Percentiles rank a stretch among this genome's conserved stretches.
Evolutionary conservation across 1,284 basidiomycete genomes (phyloP).

Genomic region (Cryptococcus wingfieldii): DNA sequence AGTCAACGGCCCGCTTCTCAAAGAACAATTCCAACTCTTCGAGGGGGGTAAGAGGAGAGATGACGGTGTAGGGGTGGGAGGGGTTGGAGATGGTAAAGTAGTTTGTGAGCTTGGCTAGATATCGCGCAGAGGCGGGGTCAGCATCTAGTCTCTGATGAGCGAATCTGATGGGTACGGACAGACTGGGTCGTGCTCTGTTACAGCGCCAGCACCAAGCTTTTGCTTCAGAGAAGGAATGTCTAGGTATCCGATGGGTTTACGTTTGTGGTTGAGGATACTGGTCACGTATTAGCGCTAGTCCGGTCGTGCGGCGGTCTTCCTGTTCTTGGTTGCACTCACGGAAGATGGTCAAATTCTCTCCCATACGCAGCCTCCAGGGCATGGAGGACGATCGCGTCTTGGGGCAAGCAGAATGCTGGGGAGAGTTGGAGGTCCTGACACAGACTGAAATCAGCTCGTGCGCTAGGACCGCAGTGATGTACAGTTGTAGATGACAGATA

Average conservation of each 20-base stretch:
- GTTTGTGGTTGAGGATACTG: slow-evolving; percentile 68
- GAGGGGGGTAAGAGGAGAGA: slow-evolving; percentile 72
- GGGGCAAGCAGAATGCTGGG: slow-evolving; percentile 77
- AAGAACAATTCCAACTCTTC: slow-evolving; percentile 73
- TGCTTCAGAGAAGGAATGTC: slow-evolving; percentile 68
- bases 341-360: slow-evolving; percentile 83
- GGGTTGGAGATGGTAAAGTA: slow-evolving; percentile 64
- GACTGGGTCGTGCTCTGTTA: slow-evolving; percentile 53
- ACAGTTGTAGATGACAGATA: neutral
- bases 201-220: slow-evolving; percentile 68
- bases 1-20: slow-evolving; percentile 56
- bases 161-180: slow-evolving; percentile 46
- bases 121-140: neutral
- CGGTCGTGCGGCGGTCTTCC: neutral
- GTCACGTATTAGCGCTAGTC: neutral
- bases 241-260: slow-evolving; percentile 75
- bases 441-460: neutral
- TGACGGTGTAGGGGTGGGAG: slow-evolving; percentile 63
- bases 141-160: neutral
- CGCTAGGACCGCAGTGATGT: neutral
- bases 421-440: slow-evolving; percentile 77
- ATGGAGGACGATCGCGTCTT: slow-evolving; percentile 62
- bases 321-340: slow-evolving; percentile 55
- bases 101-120: slow-evolving; percentile 62
- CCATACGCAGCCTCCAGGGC: slow-evolving; percentile 83